Conservation (phyloP, 805 yeast species). For the Hanseniaspora singularis region DNA sequence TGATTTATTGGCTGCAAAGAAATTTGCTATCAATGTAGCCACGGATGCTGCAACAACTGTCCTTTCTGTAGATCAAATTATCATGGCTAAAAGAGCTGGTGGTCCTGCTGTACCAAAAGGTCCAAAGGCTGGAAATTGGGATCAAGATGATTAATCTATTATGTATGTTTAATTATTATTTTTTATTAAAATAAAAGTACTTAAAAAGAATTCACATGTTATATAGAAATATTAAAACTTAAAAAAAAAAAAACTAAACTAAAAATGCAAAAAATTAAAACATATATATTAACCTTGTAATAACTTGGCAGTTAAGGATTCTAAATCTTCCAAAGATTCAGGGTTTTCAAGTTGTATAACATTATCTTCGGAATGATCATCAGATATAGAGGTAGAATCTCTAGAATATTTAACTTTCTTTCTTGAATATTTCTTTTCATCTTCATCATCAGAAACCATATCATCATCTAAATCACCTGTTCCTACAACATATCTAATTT, state of each 20-base stretch:
- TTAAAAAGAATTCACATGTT: no score
- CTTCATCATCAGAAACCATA: conserved; percentile 24
- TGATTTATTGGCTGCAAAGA: conserved; percentile 70
- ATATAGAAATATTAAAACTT: no score
- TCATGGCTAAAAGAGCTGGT: conserved; percentile 98
- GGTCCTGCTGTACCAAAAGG: conserved; percentile 88
- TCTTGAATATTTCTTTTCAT: conserved; percentile 28
- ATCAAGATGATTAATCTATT: conserved; percentile 70
- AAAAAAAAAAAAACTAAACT: no score
- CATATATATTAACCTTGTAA: no score
- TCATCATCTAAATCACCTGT: conserved; percentile 30
- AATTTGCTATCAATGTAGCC: conserved; percentile 81
- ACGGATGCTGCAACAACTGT: conserved; percentile 91
- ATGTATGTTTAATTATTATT: no score
- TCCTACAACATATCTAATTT: conserved; percentile 22
- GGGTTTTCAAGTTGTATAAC: conserved; percentile 76
- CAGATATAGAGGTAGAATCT: conserved; percentile 25
- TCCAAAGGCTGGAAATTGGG: conserved; percentile 90
- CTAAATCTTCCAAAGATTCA: conserved; percentile 84
- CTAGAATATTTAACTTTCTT: conserved; percentile 30
- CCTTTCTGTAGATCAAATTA: conserved; percentile 87
- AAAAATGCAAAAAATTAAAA: no score
- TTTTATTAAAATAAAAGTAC: no score
- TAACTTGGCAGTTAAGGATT: conserved; percentile 59
- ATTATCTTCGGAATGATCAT: conserved; percentile 22